A percentile compares a stretch with the other conserved stretches of the same genome.
Evolutionary conservation across 495 filamentous ascomycete species (phyloP).

Genomic region (Penicillium turbatum): DNA sequence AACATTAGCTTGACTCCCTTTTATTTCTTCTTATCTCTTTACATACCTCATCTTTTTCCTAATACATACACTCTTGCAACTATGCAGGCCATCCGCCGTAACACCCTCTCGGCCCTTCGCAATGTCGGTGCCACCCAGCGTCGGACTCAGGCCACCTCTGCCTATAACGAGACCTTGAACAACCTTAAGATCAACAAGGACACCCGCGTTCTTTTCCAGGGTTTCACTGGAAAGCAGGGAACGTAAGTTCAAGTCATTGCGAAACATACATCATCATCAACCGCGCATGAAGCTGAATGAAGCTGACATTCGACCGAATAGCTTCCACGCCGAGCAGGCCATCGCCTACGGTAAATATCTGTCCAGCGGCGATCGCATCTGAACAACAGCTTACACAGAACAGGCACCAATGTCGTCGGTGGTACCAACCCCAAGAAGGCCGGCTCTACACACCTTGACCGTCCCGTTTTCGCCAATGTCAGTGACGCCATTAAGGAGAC

Average conservation of each 20-base stretch:
- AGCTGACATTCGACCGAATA: slow-evolving; percentile 48
- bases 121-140: slow-evolving; percentile 48
- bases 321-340: slow-evolving; percentile 95
- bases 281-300: slow-evolving; percentile 37
- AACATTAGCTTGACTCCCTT: slow-evolving; percentile 21
- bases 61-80: slow-evolving; percentile 22
- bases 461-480: slow-evolving; percentile 90
- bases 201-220: slow-evolving; percentile 94
- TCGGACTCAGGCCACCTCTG: slow-evolving; percentile 60
- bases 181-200: slow-evolving; percentile 91
- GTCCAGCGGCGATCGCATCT: slow-evolving; percentile 15
- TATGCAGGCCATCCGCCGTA: slow-evolving; percentile 55
- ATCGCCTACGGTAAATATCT: slow-evolving; percentile 83
- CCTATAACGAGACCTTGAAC: slow-evolving; percentile 76
- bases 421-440: slow-evolving; percentile 99
- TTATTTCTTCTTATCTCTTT: slow-evolving; percentile 16
- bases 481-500: slow-evolving; percentile 85
- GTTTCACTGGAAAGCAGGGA: slow-evolving; percentile 98
- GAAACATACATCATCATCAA: background rate
- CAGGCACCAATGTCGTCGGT: slow-evolving; percentile 95
- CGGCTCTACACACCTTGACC: slow-evolving; percentile 80
- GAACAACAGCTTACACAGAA: slow-evolving; percentile 32
- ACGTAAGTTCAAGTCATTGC: slow-evolving; percentile 61
- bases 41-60: slow-evolving; percentile 21
- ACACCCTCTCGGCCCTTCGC: slow-evolving; percentile 46